phyloP scores from a whole-genome alignment of 176 grass and related monocot genomes.

The Triticum aestivum region DNA sequence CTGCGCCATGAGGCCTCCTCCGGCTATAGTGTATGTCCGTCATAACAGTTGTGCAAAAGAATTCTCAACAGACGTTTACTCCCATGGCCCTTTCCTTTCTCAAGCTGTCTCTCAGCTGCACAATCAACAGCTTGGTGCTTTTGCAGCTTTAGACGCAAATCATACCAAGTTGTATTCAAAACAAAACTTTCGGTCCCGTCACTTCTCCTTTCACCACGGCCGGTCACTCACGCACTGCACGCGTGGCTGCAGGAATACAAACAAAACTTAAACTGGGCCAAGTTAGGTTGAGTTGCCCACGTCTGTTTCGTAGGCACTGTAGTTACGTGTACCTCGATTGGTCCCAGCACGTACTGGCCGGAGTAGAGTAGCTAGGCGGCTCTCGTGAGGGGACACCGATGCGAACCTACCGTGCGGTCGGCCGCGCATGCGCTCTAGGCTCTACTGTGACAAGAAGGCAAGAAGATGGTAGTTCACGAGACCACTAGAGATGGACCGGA shows the following conservation, averaged over 20 bases:
- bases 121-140: background rate
- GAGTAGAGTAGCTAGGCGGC: background rate
- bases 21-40: no score
- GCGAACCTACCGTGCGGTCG: background rate
- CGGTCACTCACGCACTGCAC: background rate
- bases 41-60: no score
- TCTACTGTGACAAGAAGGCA: background rate
- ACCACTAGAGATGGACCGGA: background rate
- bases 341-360: background rate
- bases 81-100: background rate
- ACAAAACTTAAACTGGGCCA: background rate
- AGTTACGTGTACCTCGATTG: background rate
- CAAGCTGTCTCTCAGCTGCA: background rate
- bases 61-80: no score
- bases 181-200: background rate
- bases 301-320: slow-evolving; percentile 15
- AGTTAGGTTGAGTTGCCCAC: background rate
- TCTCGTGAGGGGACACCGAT: background rate
- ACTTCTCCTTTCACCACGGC: background rate
- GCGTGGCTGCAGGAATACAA: background rate
- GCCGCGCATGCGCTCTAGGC: background rate
- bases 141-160: background rate
- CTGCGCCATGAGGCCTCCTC: no score
- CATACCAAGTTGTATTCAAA: background rate
- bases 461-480: background rate